Evolutionary conservation across 2,329 filamentous ascomycete genomes (phyloP), one percentile per base, ranked within the genome.

Genomic region (Cladosporium sp.): DNA sequence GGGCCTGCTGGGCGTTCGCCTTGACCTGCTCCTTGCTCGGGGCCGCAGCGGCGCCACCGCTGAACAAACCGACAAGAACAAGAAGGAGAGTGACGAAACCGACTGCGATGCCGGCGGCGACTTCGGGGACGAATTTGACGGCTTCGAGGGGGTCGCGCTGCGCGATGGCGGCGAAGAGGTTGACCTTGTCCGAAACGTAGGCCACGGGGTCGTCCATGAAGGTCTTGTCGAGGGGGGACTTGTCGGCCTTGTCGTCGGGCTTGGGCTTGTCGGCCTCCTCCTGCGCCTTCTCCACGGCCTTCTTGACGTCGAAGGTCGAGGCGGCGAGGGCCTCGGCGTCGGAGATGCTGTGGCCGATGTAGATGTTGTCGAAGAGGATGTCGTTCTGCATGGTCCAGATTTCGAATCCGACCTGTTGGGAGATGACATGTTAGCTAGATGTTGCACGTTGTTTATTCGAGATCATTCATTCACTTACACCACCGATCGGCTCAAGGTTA

Each of bases 371-470:
- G 66, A 99, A 97, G 65, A 96, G 86, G 64, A 99, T 97, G 69
- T 96, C 88, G 71, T 85, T 95, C 77, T 96, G 92, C 93, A 99
- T 99, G 65, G 93, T 97, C 93, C 93, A 99, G 76, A 99, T 92
- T 75, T 99, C 93, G 67, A 97, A 97, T 64, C 93, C 93, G 75
- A 97, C 91, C 87, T 90, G 66, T 17, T n/a, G 19, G 38, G 17
- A 42, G 11, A 19, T 27, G n/a, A 8, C n/a, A 32, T 13, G 40
- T 62, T 44, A 62, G 58, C 11, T 15, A n/a, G n/a, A n/a, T n/a
- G n/a, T n/a, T n/a, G n/a, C n/a, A n/a, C n/a, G n/a, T n/a, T n/a
- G n/a, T n/a, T 22, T 19, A 41, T 11, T 24, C n/a, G 7, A 41
- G 19, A 3, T 9, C 19, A 41, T 13, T 3, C 19, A 38, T 12